Base-by-base conservation (phyloP, 2,329 filamentous ascomycete genomes). In the Colletotrichum tamarilloi region DNA sequence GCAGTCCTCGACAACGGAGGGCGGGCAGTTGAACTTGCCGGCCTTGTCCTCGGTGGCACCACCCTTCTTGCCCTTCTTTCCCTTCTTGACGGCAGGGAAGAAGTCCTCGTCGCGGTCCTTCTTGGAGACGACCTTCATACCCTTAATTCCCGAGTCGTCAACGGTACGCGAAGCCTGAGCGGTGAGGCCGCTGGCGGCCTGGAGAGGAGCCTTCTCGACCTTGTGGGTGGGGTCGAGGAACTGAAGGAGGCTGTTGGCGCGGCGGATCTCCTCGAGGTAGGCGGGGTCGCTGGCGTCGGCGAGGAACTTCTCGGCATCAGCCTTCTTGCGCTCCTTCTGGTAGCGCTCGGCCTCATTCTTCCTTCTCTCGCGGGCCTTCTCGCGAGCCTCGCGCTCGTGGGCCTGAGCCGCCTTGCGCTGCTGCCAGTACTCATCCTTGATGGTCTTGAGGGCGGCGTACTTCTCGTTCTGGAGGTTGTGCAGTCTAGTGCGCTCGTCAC, bases 1-100 rank as follows among this genome's bases (percentile, higher is more conserved):
- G 77, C 97, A 93, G 84, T 98, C 94, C 84, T 98, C 95, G 62
- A 99, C 95, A 77, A 98, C 92, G 72, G 95, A 94, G 63, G 97
- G 93, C 78, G 94, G 96, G 81, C 97, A 91, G 86, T 92, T 97
- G 90, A 95, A 97, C 74, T 75, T 75, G 71, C 67, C 71, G 28
- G 85, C 82, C 62, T 86, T 80, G 19, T 86, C 82, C 55, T 87
- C 84, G 46, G 87, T 84, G 67, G 85, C 85, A 56, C 82, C 85
- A 80, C 89, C 89, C 86, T 95, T 97, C 87, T 93, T 94, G 76
- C 92, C 92, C 89, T 97, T 97, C 87, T 96, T 96, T 77, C 93
- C 93, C 88, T 96, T 97, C 88, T 94, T 94, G 72, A 91, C 91
- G 62, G 92, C 92, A 68, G 91, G 88, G 75, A 97, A 92, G 86